Conservation (phyloP, 2,329 filamentous ascomycete species). For the Penicillium sp. region DNA sequence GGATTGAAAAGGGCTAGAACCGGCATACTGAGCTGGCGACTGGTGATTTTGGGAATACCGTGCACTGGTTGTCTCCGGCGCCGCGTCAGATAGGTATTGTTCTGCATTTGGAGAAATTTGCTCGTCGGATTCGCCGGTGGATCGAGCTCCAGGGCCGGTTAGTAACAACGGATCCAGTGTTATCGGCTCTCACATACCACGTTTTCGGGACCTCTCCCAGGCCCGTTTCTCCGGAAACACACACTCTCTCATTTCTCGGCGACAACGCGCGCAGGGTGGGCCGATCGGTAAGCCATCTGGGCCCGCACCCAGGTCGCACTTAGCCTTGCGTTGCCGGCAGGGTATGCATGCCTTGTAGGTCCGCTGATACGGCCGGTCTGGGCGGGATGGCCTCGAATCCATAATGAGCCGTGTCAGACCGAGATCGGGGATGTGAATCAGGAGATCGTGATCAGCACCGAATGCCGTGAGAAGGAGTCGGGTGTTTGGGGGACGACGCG, state of each 20-base stretch:
- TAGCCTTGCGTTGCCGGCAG: constrained; percentile 55
- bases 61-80: constrained; percentile 5
- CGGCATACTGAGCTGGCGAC: constrained; percentile 8
- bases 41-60: constrained; percentile 6
- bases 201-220: constrained; percentile 41
- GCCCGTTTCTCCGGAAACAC: constrained; percentile 48
- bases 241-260: constrained; percentile 53
- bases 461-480: not conserved
- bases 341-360: constrained; percentile 58
- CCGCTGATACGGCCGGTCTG: constrained; percentile 48
- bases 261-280: constrained; percentile 51
- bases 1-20: constrained; percentile 17
- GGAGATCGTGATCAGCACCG: not conserved
- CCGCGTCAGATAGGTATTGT: constrained; percentile 2
- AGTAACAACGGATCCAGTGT: constrained; percentile 3
- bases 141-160: constrained; percentile 16
- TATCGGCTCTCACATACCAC: constrained; percentile 24
- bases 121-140: constrained; percentile 11
- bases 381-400: constrained; percentile 26
- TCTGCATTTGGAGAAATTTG: constrained; percentile 8
- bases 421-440: constrained; percentile 9
- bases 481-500: constrained; percentile 3
- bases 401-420: constrained; percentile 18
- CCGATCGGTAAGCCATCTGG: constrained; percentile 40
- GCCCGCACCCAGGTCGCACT: constrained; percentile 49